phyloP scores from a whole-genome alignment of 176 grass and related monocot genomes.

The Guadua angustifolia region DNA sequence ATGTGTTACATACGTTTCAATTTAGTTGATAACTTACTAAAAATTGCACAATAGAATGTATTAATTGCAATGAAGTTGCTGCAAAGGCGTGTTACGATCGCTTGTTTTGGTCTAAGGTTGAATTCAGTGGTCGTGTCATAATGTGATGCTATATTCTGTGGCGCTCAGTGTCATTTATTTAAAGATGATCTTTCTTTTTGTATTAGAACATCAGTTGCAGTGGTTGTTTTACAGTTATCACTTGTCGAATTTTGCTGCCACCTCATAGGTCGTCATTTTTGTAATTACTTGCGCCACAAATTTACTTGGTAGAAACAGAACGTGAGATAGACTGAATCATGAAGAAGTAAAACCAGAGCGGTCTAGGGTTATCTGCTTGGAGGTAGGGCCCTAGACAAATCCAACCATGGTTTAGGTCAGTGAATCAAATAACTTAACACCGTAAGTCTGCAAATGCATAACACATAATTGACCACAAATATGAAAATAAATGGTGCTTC shows the following conservation, averaged over 20 bases:
- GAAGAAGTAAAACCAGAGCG: not conserved
- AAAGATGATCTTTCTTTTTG: not conserved
- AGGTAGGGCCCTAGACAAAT: not conserved
- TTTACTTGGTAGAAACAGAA: not conserved
- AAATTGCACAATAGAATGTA: not conserved
- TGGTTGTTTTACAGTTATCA: not conserved
- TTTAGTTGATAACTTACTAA: slow-evolving; percentile 2
- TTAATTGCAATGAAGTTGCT: slow-evolving; percentile 1
- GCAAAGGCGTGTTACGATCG: not conserved
- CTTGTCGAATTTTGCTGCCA: not conserved
- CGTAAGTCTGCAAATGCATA: not conserved
- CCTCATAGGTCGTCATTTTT: not conserved
- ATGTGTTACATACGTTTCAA: slow-evolving; percentile 2
- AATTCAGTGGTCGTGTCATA: slow-evolving; percentile 15
- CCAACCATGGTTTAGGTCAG: not conserved
- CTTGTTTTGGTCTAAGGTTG: too few relatives aligned
- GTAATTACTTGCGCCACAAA: not conserved
- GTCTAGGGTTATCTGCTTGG: not conserved
- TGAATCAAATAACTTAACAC: too few relatives aligned
- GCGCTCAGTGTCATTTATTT: not conserved
- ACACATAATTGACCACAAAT: not conserved
- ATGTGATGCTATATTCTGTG: slow-evolving; percentile 9
- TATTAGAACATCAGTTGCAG: not conserved
- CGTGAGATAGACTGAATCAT: not conserved
- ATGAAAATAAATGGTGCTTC: not conserved